Evolutionary conservation across 331 rosid species (phyloP), one percentile per base, ranked within the genome.

Genomic region (Prunus yedoensis): DNA sequence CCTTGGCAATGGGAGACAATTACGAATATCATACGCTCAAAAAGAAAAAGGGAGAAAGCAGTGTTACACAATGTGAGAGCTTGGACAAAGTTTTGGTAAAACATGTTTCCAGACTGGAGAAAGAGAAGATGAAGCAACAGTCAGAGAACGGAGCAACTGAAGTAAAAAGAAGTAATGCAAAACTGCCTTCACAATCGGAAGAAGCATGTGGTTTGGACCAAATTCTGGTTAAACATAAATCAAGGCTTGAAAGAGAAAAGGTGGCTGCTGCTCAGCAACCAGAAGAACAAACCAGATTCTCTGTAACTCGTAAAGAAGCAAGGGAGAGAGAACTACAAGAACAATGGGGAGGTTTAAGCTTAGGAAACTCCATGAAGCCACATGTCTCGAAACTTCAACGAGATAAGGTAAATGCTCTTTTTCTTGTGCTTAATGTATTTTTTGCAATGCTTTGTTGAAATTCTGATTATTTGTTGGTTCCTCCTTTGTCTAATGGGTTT

Each of bases 261-360:
- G 50, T 83, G 77, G 81, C 20, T 60, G 92, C 94, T 66, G 81
- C 88, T 66, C 85, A 78, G 78, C 86, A 85, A 73, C 80, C 83
- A 56, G 92, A 87, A 61, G 82, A 83, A 41, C 61, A 81, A 41
- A 62, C 76, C 68, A 94, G 77, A 69, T 17, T 3, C 32, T 85
- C 87, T 21, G 59, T 51, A 50, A 18, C 70, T 71, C 96, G 93
- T n/a, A 91, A 91, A 60, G 85, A 87, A 86, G 91, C 89, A 62
- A 94, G 95, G 87, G 97, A 89, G 74, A 89, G 85, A 82, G 96
- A 89, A 76, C 81, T 90, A 78, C 89, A 90, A 77, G 95, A 91
- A 75, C 87, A 88, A 17, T 94, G 99, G 97, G 97, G 96, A 78
- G 97, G 97, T 64, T 49, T 88, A 76, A 79, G 94, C 82, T 78